Evolutionary conservation across 2,329 filamentous ascomycete species (phyloP), one percentile per base, ranked within the genome.

Genomic region (Fusarium duplospermum): DNA sequence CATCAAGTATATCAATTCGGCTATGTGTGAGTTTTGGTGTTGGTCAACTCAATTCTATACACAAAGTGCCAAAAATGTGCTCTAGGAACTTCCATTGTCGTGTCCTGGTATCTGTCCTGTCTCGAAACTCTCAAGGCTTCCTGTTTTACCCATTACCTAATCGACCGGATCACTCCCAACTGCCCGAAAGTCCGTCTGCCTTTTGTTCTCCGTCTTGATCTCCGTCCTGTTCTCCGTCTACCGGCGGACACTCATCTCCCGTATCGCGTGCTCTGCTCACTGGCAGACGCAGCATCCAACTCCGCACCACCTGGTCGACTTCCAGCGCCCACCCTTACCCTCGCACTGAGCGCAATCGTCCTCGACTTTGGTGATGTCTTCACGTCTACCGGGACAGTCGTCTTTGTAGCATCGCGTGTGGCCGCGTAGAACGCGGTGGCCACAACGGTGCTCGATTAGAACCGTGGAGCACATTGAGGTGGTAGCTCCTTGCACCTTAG

Each of bases 281-380:
- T 77, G 76, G 45, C 77, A 78, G 58, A 75, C 75, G 63, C 79
- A 81, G 74, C 81, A 83, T 59, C 81, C 82, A 18, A 81, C 78
- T 4, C 79, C 80, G 63, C 82, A 83, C 82, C 82, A 84, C 63
- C 82, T 76, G 7, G 81, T 79, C 8, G 82, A 84, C 50, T 74
- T 76, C 61, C 80, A 76, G 45, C 64, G 68, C 14, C 74, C 65
- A 38, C 73, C 73, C n/a, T 71, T 74, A 58, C 74, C 76, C 54
- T 83, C 82, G 67, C 83, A 84, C 57, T 81, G 80, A 42, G 80
- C 73, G 65, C 83, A 84, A 38, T 81, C 73, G 24, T 83, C 81
- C 2, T 75, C 64, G 57, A 81, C 78, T 56, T 75, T 64, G 18
- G 77, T 74, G 7, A 82, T 69, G 29, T 82, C 80, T 31, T 83